phyloP scores from a whole-genome alignment of 306 rosid genomes.

The Vachellia collinsii region DNA sequence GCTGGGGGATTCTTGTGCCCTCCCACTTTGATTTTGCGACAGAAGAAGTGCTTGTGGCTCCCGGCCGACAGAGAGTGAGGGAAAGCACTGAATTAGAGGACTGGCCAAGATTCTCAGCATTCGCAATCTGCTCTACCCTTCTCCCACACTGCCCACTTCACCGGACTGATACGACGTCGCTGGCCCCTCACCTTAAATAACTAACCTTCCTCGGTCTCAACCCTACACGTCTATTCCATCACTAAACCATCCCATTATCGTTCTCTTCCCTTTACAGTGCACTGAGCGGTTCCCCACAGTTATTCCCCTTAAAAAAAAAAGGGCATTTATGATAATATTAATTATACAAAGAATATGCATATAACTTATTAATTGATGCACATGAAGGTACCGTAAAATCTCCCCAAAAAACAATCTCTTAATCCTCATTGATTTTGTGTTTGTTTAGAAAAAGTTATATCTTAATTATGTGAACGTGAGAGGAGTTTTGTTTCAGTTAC shows the following conservation, averaged over 20 bases:
- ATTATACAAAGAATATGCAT: no score
- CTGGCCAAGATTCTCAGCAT: neutral
- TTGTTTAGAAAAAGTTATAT: no score
- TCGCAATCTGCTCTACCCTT: neutral
- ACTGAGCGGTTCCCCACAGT: neutral
- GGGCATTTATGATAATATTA: no score
- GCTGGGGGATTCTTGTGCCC: constrained; percentile 17
- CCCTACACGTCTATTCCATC: neutral
- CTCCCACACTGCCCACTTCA: neutral
- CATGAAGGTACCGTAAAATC: no score
- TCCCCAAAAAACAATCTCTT: no score
- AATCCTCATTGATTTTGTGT: no score
- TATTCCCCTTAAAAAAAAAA: neutral
- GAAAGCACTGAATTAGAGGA: constrained; percentile 1
- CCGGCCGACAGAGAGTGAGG: constrained; percentile 10
- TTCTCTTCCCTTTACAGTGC: neutral
- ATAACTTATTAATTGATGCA: no score
- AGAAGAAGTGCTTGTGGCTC: constrained; percentile 24
- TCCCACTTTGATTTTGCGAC: constrained; percentile 11
- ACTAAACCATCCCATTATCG: neutral
- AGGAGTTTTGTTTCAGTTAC: no score
- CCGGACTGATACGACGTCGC: constrained; percentile 1
- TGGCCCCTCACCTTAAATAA: neutral
- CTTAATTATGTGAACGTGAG: no score
- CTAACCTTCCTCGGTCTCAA: neutral